A percentile compares a stretch with the other conserved stretches of the same genome.
phyloP scores from a whole-genome alignment of 495 filamentous ascomycete genomes.

The Xanthoparmelia taractica region DNA sequence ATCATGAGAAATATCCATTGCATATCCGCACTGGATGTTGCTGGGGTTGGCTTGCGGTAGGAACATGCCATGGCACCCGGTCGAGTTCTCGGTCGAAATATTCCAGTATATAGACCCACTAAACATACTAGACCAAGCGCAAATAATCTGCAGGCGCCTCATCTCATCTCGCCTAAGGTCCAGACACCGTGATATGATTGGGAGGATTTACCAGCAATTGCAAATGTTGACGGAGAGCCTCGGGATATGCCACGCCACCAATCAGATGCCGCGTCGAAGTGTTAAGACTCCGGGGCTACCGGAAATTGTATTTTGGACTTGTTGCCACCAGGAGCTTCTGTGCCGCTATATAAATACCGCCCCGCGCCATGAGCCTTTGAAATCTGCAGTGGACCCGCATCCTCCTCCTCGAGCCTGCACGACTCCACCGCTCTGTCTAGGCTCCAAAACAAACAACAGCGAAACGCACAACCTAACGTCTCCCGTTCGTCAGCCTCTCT shows the following conservation, averaged over 20 bases:
- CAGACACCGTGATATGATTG: neutral
- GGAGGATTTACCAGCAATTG: neutral
- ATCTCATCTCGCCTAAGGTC: too few species aligned
- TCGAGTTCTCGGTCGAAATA: neutral
- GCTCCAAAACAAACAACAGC: neutral
- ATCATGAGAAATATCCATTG: neutral
- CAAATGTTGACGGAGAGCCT: neutral
- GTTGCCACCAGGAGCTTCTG: neutral
- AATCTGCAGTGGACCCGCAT: too few species aligned
- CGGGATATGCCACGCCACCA: neutral
- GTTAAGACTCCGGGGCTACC: neutral
- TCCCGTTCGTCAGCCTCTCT: neutral
- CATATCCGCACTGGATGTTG: neutral
- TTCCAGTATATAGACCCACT: neutral
- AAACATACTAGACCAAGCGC: neutral
- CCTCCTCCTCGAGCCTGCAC: neutral
- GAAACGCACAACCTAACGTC: neutral
- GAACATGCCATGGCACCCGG: neutral
- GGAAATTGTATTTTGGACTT: neutral
- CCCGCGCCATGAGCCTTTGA: too few species aligned
- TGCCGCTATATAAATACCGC: too few species aligned
- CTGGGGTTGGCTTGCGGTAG: neutral
- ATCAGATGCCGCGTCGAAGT: neutral
- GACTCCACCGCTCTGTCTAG: neutral
- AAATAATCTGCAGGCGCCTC: neutral